Percentiles rank a stretch among this genome's conserved stretches.
phyloP scores from a whole-genome alignment of 768 basidiomycete genomes.

The Neoboletus magnificus region DNA sequence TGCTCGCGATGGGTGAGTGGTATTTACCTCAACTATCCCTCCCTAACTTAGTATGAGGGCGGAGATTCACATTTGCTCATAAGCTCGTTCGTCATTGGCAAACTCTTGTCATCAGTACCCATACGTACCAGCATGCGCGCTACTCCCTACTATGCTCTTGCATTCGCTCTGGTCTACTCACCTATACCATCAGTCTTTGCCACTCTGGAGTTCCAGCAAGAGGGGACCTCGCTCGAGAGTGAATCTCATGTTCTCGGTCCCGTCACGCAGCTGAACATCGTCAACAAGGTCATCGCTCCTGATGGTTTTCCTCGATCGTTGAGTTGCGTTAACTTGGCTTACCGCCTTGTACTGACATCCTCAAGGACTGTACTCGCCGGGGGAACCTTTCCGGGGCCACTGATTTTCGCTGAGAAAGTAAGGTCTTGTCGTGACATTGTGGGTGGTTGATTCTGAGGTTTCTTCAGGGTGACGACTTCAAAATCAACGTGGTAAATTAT shows the following conservation, averaged over 20 bases:
- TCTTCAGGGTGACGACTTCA: slow-evolving; percentile 36
- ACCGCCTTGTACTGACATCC: background rate
- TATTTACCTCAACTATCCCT: background rate
- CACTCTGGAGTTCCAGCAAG: background rate
- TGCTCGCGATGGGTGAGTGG: background rate
- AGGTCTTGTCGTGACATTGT: background rate
- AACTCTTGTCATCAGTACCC: background rate
- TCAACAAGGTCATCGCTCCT: slow-evolving; percentile 42
- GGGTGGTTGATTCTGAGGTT: background rate
- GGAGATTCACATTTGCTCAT: background rate
- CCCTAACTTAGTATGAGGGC: background rate
- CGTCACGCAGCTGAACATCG: slow-evolving; percentile 33
- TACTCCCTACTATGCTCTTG: background rate
- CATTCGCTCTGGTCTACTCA: background rate
- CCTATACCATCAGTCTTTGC: background rate
- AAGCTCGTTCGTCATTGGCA: background rate
- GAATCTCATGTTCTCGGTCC: slow-evolving; percentile 16
- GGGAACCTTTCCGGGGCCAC: slow-evolving; percentile 43
- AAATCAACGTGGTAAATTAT: slow-evolving; percentile 44
- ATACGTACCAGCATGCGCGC: slow-evolving; percentile 3
- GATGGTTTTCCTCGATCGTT: slow-evolving; percentile 46
- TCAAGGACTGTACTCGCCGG: slow-evolving; percentile 40
- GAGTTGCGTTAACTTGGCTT: slow-evolving; percentile 10
- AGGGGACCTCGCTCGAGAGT: background rate
- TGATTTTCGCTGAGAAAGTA: slow-evolving; percentile 40